Evolutionary conservation across 2,329 filamentous ascomycete genomes (phyloP), one percentile per base, ranked within the genome.

Genomic region (Mycosphaerelloides madeirae): DNA sequence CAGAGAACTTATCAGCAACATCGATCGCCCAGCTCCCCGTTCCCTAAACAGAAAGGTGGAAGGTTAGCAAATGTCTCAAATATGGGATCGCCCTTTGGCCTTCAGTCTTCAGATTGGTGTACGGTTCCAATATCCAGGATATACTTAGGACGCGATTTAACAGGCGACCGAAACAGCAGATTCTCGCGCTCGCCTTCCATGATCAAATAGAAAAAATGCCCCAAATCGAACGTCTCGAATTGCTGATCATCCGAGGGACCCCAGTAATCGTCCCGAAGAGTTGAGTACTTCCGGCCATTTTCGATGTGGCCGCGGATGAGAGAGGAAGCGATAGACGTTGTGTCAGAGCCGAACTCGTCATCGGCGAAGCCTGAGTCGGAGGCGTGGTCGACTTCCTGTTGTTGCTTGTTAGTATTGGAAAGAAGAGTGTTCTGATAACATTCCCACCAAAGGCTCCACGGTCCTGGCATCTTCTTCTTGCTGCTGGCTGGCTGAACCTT

Each of bases 91-190:
- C n/a, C n/a, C n/a, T n/a, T n/a, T n/a, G n/a, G n/a, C n/a, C n/a
- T n/a, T n/a, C n/a, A n/a, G n/a, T n/a, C n/a, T n/a, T n/a, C n/a
- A n/a, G n/a, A n/a, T n/a, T n/a, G n/a, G n/a, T n/a, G n/a, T n/a
- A n/a, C 72, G 1, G 71, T 75, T 9, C 71, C 72, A 19, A 74
- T 55, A 53, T 75, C 73, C 16, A 75, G 63, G 11, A 74, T 67
- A 15, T 65, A 62, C 19, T 63, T 45, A 9, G 43, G 37, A 13
- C 11, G 29, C 22, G 28, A 31, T 15, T 36, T 19, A 14, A 71
- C 55, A 1, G 72, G 70, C 2, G 68, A 68, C 12, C 41, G 54
- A 39, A 40, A 49, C 15, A 38, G 45, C 22, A 52, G 44, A 20
- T 50, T 53, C 31, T 55, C 52, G 41, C 54, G 46, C 15, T 50